phyloP scores from a whole-genome alignment of 2,329 filamentous ascomycete species.

The Arthroderma sp. region DNA sequence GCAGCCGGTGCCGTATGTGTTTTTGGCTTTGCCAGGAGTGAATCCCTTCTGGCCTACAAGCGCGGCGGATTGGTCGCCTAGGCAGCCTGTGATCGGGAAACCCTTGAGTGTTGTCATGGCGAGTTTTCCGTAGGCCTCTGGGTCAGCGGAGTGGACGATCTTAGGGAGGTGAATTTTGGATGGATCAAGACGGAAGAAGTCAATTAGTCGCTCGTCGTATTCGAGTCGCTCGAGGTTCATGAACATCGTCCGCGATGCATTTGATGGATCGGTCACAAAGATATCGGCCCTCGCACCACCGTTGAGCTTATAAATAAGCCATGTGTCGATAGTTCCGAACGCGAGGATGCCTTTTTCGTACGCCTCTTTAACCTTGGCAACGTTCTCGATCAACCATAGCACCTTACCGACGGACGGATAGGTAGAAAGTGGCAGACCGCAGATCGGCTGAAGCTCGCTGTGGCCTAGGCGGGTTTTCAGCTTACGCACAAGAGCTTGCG shows the following conservation, averaged over 20 bases:
- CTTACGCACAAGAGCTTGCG: conserved; percentile 61
- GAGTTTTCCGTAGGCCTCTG: conserved; percentile 35
- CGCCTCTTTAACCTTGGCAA: conserved; percentile 55
- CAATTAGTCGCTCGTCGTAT: conserved; percentile 65
- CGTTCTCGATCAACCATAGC: conserved; percentile 66
- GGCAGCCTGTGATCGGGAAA: conserved; percentile 57
- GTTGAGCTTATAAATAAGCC: conserved; percentile 73
- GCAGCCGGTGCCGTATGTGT: conserved; percentile 82
- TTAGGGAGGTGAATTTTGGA: conserved; percentile 62
- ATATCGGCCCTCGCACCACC: conserved; percentile 55
- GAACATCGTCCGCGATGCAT: conserved; percentile 91
- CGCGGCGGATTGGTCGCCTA: conserved; percentile 78
- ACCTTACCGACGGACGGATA: conserved; percentile 82
- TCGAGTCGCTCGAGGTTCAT: conserved; percentile 73
- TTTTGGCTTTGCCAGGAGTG: conserved; percentile 70
- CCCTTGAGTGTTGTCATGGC: conserved; percentile 30
- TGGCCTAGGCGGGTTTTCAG: conserved; percentile 58
- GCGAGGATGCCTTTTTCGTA: conserved; percentile 67
- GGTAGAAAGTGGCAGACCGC: conserved; percentile 73
- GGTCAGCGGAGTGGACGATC: conserved; percentile 64
- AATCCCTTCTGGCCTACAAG: conserved; percentile 84
- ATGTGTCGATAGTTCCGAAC: conserved; percentile 80
- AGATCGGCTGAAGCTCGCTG: conserved; percentile 56
- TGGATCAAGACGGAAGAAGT: conserved; percentile 65
- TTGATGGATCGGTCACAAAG: conserved; percentile 75